Percentiles rank a stretch among this genome's conserved stretches.
Conservation (phyloP, 2,329 filamentous ascomycete species). For the Apiospora rasikravindrae region DNA sequence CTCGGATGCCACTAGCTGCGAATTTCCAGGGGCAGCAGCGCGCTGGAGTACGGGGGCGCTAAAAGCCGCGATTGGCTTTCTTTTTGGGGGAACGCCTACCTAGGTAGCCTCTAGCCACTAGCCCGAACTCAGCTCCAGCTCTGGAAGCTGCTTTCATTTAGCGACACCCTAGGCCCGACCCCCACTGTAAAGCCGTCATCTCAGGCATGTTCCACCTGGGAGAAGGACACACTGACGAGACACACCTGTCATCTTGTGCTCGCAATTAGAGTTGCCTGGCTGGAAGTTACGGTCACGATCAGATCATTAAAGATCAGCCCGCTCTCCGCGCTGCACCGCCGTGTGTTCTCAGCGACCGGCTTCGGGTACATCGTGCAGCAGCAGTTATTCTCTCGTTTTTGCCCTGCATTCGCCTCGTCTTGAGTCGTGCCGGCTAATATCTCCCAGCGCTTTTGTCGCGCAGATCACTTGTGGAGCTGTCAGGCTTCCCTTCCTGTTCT, state of each 20-base stretch:
- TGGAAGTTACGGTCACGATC: constrained; percentile 1
- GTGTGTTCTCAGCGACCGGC: neutral
- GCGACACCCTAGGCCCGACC: neutral
- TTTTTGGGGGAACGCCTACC: neutral
- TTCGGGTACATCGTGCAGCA: neutral
- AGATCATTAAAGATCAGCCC: neutral
- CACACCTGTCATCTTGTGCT: constrained; percentile 12
- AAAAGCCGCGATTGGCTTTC: constrained; percentile 1
- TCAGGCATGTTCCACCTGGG: neutral
- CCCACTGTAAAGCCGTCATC: neutral
- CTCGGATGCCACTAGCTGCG: neutral
- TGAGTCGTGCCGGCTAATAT: constrained; percentile 12
- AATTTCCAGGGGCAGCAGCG: neutral
- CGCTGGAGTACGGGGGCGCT: constrained; percentile 12
- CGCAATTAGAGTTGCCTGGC: neutral
- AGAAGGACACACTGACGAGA: constrained; percentile 3
- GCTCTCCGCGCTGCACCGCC: neutral
- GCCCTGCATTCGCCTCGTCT: neutral
- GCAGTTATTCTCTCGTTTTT: constrained; percentile 3
- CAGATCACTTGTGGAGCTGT: constrained; percentile 8
- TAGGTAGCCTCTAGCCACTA: too few relatives aligned
- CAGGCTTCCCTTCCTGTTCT: neutral
- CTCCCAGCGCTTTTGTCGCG: neutral
- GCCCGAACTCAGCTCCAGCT: neutral
- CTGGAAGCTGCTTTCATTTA: neutral